Base-by-base conservation (phyloP, 2,329 filamentous ascomycete genomes). In the Talaromyces sp. region DNA sequence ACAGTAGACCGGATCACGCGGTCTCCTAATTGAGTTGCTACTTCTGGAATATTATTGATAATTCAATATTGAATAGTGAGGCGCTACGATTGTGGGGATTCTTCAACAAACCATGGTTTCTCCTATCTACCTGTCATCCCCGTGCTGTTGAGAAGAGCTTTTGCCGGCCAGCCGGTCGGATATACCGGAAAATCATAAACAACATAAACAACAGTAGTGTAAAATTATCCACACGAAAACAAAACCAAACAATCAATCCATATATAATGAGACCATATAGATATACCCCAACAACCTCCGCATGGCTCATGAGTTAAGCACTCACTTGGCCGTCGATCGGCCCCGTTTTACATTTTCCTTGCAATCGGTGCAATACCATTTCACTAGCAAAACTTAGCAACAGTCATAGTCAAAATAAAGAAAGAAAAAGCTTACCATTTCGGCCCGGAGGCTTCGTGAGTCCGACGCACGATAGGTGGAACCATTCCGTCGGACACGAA, bases 331-430 rank as follows among this genome's bases (percentile, higher is more conserved):
- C 26, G 59, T 35, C 1, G 48, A 32, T 54, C 81, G 80, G 59
- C 77, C 77, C 59, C 81, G 78, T 68, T 83, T 83, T 66, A 88
- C 77, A 53, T 82, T 81, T 65, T 88, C 85, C 70, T 90, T 90
- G 74, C 89, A 92, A 69, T 91, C 88, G 63, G 89, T 87, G 72
- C 89, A 92, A 69, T 89, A 92, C 89, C 89, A 92, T 84, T 90
- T 91, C 57, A 87, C 59, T 61, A 43, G 6, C 88, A 90, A 68
- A 68, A n/a, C 38, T 43, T 53, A 35, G 43, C 21, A 61, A 26
- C 56, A 41, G 32, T 26, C 19, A 32, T 24, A 19, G 9, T 4
- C 11, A 59, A 12, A 29, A 4, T 10, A 46, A 43, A 27, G 60
- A 52, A 58, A 46, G 51, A 41, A 57, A 35, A 57, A 35, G 84